Percentiles rank a stretch among this genome's conserved stretches.
Evolutionary conservation across 1,284 basidiomycete species (phyloP).

Genomic region (Amylostereum areolatum): DNA sequence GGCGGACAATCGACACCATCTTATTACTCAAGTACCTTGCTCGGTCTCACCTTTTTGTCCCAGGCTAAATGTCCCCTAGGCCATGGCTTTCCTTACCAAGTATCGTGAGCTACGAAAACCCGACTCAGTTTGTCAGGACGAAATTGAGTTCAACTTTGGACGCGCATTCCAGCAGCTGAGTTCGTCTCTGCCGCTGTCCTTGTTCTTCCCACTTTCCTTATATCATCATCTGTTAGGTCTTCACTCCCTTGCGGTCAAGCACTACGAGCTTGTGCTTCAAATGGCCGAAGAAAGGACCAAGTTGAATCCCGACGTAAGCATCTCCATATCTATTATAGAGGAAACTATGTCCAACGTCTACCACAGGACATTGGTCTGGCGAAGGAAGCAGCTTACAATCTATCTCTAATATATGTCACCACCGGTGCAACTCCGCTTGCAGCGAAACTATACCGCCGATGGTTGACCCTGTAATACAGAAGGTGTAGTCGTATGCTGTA

Average conservation of each 20-base stretch:
- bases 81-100: conserved; percentile 73
- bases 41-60: not conserved
- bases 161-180: conserved; percentile 89
- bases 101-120: conserved; percentile 58
- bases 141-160: conserved; percentile 91
- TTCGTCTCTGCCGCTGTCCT: conserved; percentile 24
- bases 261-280: conserved; percentile 74
- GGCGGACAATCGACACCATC: conserved; percentile 89
- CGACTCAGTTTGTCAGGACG: conserved; percentile 45
- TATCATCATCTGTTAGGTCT: conserved; percentile 46
- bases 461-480: conserved; percentile 50
- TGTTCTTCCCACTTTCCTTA: not conserved
- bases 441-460: conserved; percentile 56
- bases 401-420: conserved; percentile 75
- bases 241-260: conserved; percentile 71
- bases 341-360: too few species aligned
- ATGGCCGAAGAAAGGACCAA: conserved; percentile 38
- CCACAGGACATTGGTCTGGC: conserved; percentile 41
- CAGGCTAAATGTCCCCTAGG: conserved; percentile 35
- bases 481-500: too few species aligned
- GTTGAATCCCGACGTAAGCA: conserved; percentile 19
- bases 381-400: conserved; percentile 83
- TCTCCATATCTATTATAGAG: too few species aligned
- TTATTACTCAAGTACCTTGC: conserved; percentile 61
- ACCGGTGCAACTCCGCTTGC: conserved; percentile 71